These are phyloP conservation scores for Isabelozyma gotoi DNA, from an alignment of 805 yeast species.

Conservation along the genomic window DNA sequence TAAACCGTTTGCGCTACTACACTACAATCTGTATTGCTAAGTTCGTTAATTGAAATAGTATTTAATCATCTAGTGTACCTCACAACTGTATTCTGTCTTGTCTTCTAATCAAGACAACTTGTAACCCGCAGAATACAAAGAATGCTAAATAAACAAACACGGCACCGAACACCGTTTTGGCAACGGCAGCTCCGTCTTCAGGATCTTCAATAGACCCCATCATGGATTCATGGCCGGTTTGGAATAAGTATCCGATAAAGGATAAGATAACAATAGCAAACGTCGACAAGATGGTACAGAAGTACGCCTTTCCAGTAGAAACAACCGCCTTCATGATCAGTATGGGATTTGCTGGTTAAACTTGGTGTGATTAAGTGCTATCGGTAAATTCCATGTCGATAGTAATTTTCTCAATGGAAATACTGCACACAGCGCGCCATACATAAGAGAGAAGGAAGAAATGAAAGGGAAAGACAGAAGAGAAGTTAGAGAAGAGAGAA, in stretches of 20 bases:
- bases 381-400: background rate
- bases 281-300: conserved; percentile 89
- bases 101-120: conserved; percentile 62
- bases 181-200: conserved; percentile 90
- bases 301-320: conserved; percentile 83
- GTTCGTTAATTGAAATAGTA: background rate
- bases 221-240: conserved; percentile 82
- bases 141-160: conserved; percentile 78
- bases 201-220: conserved; percentile 92
- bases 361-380: background rate
- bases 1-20: no score
- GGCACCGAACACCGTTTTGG: conserved; percentile 86
- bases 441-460: no score
- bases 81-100: conserved; percentile 59
- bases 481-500: no score
- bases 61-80: background rate
- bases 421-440: background rate
- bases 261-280: conserved; percentile 88
- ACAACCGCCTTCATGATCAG: conserved; percentile 42
- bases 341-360: background rate
- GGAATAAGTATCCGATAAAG: conserved; percentile 80
- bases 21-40: no score
- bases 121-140: conserved; percentile 89
- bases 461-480: no score
- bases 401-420: background rate